Conservation (phyloP, 164 flowering plant species). For the Protea cynaroides region DNA sequence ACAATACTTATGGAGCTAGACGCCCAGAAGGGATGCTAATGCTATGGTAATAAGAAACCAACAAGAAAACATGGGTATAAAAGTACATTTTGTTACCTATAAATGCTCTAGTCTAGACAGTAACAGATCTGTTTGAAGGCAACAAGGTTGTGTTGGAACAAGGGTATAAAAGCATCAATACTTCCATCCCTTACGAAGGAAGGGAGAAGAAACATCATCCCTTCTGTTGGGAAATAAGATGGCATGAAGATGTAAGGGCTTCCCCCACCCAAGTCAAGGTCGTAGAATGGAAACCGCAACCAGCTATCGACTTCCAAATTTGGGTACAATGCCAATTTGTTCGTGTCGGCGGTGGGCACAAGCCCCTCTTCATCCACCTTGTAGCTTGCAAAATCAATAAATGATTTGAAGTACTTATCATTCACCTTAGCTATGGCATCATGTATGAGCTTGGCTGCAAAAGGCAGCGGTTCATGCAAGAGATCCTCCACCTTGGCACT, state of each 20-base stretch:
- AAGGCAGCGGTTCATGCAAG: slow-evolving; percentile 11
- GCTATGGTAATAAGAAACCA: too few relatives aligned
- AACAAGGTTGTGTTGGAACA: slow-evolving; percentile 14
- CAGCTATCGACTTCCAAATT: slow-evolving; percentile 33
- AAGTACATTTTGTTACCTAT: too few relatives aligned
- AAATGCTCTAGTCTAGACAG: slow-evolving; percentile 12
- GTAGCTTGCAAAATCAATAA: slow-evolving; percentile 22
- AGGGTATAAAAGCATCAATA: slow-evolving; percentile 22
- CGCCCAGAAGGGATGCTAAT: too few relatives aligned
- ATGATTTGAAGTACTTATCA: slow-evolving; percentile 26
- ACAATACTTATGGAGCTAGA: too few relatives aligned
- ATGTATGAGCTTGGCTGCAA: slow-evolving; percentile 25
- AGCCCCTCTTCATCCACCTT: slow-evolving; percentile 22
- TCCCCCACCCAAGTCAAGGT: slow-evolving; percentile 33
- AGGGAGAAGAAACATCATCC: slow-evolving; percentile 27
- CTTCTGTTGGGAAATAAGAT: slow-evolving; percentile 26
- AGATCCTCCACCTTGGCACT: slow-evolving; percentile 23
- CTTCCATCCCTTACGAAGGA: slow-evolving; percentile 31
- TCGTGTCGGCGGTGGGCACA: slow-evolving; percentile 20
- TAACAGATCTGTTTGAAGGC: slow-evolving; percentile 26
- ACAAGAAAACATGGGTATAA: too few relatives aligned
- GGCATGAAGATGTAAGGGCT: slow-evolving; percentile 27
- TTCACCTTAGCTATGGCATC: slow-evolving; percentile 22
- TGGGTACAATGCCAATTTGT: slow-evolving; percentile 15
- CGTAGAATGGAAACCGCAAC: slow-evolving; percentile 30